Conservation (phyloP, 2,329 filamentous ascomycete species). For the Hyphodiscus sp. region DNA sequence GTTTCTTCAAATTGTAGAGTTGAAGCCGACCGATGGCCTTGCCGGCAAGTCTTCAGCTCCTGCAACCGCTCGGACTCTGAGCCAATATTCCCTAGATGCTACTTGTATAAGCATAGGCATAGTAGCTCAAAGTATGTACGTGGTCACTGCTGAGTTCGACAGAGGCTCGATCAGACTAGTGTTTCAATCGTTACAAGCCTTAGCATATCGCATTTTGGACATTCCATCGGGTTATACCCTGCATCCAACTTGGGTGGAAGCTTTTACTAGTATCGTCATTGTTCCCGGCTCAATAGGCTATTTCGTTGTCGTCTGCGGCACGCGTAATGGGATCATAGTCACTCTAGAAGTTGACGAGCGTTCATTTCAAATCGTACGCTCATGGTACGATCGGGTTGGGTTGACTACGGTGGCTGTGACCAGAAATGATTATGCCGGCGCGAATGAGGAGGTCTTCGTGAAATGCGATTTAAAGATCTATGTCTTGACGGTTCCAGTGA, state of each 20-base stretch:
- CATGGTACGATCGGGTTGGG: slow-evolving; percentile 22
- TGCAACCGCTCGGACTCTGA: slow-evolving; percentile 10
- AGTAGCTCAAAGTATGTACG: slow-evolving; percentile 8
- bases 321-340: slow-evolving; percentile 25
- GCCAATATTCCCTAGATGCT: slow-evolving; percentile 11
- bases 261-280: slow-evolving; percentile 23
- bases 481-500: slow-evolving; percentile 9
- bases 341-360: slow-evolving; percentile 15
- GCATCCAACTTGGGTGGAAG: slow-evolving; percentile 10
- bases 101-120: slow-evolving; percentile 14
- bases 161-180: slow-evolving; percentile 11
- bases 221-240: slow-evolving; percentile 4
- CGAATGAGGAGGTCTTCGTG: slow-evolving; percentile 34
- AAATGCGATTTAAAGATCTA: slow-evolving; percentile 43
- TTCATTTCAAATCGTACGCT: slow-evolving; percentile 7
- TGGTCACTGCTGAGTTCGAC: slow-evolving; percentile 16
- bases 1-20: slow-evolving; percentile 17
- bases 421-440: slow-evolving; percentile 15
- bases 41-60: not conserved
- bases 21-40: not conserved
- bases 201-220: slow-evolving; percentile 4
- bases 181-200: slow-evolving; percentile 14
- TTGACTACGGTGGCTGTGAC: slow-evolving; percentile 21
- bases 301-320: slow-evolving; percentile 25
- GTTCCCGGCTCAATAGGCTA: not conserved